Conservation (phyloP, 768 basidiomycete species). For the Trametes coccinea region DNA sequence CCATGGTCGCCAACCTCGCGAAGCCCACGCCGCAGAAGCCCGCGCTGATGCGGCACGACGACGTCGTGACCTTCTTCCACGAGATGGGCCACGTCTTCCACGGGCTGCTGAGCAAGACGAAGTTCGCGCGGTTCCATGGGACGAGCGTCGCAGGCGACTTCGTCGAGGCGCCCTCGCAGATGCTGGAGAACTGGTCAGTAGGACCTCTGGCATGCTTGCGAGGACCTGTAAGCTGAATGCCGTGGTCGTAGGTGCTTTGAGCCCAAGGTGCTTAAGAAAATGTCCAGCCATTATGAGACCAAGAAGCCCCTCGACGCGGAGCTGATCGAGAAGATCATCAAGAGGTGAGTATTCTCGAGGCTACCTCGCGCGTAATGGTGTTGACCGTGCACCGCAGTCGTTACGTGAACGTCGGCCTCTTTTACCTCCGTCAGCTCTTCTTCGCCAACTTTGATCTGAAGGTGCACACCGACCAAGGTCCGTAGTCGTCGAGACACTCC, state of each 20-base stretch:
- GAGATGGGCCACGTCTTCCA: constrained; percentile 69
- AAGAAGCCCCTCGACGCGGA: constrained; percentile 69
- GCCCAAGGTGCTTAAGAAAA: constrained; percentile 67
- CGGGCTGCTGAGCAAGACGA: constrained; percentile 64
- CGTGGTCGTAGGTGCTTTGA: constrained; percentile 68
- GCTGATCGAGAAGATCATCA: constrained; percentile 76
- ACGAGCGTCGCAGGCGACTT: constrained; percentile 63
- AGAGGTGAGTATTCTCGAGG: constrained; percentile 48
- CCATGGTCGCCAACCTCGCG: constrained; percentile 91
- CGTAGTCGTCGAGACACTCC: constrained; percentile 1
- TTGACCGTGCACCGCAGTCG: constrained; percentile 32
- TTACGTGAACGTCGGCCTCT: constrained; percentile 81
- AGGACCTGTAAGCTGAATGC: neutral
- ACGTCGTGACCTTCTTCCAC: constrained; percentile 91
- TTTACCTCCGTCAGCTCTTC: constrained; percentile 82
- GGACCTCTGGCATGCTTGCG: constrained; percentile 1
- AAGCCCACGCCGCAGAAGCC: constrained; percentile 81
- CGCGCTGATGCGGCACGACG: constrained; percentile 83
- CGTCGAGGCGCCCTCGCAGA: constrained; percentile 89
- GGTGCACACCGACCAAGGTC: constrained; percentile 71
- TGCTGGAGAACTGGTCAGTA: constrained; percentile 84
- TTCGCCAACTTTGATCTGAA: constrained; percentile 79
- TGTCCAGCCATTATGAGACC: constrained; percentile 80
- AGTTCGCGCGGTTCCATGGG: constrained; percentile 79
- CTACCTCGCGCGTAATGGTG: neutral